phyloP scores from a whole-genome alignment of 306 rosid species.

The Urtica urens region DNA sequence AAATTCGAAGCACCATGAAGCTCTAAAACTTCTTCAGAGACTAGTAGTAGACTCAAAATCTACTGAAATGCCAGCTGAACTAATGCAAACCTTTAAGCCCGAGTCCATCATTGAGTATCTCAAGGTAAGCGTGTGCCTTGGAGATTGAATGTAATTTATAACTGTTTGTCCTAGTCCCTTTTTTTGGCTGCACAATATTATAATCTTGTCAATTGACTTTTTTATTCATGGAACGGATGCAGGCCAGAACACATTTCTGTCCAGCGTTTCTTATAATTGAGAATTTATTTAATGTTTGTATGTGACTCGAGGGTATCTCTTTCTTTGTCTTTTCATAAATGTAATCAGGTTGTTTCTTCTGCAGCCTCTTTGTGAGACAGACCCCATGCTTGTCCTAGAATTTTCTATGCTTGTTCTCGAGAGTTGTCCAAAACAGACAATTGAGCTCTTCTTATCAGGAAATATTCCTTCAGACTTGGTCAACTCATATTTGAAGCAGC shows the following conservation, averaged over 20 bases:
- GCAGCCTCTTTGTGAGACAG: constrained; percentile 87
- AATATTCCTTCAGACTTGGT: constrained; percentile 96
- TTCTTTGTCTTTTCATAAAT: not conserved
- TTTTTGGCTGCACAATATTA: not conserved
- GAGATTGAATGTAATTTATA: constrained; percentile 1
- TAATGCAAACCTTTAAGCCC: constrained; percentile 60
- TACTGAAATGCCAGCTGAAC: constrained; percentile 35
- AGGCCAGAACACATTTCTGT: no score
- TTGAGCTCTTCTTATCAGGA: constrained; percentile 88
- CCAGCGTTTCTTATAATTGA: no score
- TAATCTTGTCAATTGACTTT: not conserved
- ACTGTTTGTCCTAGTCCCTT: no score
- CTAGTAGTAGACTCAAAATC: constrained; percentile 68
- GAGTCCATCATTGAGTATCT: constrained; percentile 92
- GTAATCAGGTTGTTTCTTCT: constrained; percentile 23
- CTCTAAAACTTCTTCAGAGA: constrained; percentile 76
- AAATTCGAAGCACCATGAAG: constrained; percentile 89
- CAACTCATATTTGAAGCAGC: constrained; percentile 93
- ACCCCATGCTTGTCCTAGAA: constrained; percentile 92
- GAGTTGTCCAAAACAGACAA: constrained; percentile 90
- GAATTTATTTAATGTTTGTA: no score
- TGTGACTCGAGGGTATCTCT: no score
- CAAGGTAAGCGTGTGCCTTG: constrained; percentile 44
- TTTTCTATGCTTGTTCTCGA: constrained; percentile 93
- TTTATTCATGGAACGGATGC: not conserved